phyloP scores from a whole-genome alignment of 805 yeast species.

The Saccharomycopsis sp. region DNA sequence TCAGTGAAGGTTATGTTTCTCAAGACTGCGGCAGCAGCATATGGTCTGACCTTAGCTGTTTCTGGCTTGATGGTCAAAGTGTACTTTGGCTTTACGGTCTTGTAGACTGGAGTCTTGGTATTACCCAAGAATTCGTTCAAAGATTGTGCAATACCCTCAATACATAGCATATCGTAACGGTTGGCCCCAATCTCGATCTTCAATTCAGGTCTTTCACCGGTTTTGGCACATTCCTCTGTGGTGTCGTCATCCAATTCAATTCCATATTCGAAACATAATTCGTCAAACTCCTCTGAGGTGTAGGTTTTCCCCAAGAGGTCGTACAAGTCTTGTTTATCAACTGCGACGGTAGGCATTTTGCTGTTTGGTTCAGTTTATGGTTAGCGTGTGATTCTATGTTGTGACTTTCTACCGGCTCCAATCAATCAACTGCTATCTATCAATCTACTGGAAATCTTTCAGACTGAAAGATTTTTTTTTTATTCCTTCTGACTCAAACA shows the following conservation, averaged over 20 bases:
- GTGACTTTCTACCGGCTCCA: background rate
- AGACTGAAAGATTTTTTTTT: background rate
- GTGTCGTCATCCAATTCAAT: conserved; percentile 97
- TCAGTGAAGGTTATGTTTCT: conserved; percentile 77
- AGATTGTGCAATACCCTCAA: conserved; percentile 96
- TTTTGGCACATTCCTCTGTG: conserved; percentile 58
- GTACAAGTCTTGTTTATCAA: conserved; percentile 89
- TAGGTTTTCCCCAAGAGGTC: conserved; percentile 61
- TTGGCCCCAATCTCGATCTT: conserved; percentile 98
- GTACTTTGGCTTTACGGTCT: conserved; percentile 50
- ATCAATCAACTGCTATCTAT: background rate
- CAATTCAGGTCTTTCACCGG: conserved; percentile 91
- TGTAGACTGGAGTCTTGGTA: conserved; percentile 57
- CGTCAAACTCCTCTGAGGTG: conserved; percentile 91
- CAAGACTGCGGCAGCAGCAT: conserved; percentile 90
- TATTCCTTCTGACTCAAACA: background rate
- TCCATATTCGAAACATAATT: conserved; percentile 95
- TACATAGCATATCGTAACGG: conserved; percentile 96
- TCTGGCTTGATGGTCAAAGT: conserved; percentile 69
- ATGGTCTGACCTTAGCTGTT: conserved; percentile 75
- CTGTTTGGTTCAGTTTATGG: background rate
- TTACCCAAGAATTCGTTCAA: conserved; percentile 84
- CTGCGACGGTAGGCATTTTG: conserved; percentile 92
- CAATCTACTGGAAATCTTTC: background rate
- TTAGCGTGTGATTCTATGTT: background rate